Conservation (phyloP, 495 filamentous ascomycete genomes). For the Melanomma pulvis-pyrius region DNA sequence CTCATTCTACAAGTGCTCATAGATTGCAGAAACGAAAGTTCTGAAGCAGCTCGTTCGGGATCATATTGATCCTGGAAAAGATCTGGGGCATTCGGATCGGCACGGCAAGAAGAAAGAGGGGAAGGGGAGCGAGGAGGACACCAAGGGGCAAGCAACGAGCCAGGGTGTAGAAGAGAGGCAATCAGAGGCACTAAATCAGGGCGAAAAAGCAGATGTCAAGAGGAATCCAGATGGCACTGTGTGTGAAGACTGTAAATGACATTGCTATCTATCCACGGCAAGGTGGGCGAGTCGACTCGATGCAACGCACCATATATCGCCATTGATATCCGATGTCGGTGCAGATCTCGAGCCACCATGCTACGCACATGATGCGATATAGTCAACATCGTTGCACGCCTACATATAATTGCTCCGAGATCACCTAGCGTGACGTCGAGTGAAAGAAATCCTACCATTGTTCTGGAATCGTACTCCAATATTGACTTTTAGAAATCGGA, state of each 20-base stretch:
- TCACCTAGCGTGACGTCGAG: no score
- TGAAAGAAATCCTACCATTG: no score
- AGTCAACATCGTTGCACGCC: no score
- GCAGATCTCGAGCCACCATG: no score
- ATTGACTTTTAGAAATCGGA: no score
- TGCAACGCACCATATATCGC: no score
- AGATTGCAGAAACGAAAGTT: constrained; percentile 70
- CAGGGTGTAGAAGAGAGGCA: background rate
- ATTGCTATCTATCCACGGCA: background rate
- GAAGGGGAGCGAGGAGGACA: constrained; percentile 25
- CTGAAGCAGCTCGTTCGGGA: constrained; percentile 89
- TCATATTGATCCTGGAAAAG: constrained; percentile 72
- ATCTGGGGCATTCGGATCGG: constrained; percentile 71
- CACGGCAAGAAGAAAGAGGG: constrained; percentile 37
- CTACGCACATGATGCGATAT: no score
- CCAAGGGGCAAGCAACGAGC: background rate
- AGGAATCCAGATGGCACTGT: constrained; percentile 32
- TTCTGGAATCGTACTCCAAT: no score
- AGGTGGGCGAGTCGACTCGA: background rate
- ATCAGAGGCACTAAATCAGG: background rate
- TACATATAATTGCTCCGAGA: no score
- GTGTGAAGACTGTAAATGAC: constrained; percentile 31
- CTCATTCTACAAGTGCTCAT: background rate
- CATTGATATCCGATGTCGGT: no score
- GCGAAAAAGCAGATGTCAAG: constrained; percentile 4